Percentiles rank a stretch among this genome's conserved stretches.
These are phyloP conservation scores for Camellia lanceoleosa DNA, from an alignment of 148 eudicot species.

Conservation along the genomic window DNA sequence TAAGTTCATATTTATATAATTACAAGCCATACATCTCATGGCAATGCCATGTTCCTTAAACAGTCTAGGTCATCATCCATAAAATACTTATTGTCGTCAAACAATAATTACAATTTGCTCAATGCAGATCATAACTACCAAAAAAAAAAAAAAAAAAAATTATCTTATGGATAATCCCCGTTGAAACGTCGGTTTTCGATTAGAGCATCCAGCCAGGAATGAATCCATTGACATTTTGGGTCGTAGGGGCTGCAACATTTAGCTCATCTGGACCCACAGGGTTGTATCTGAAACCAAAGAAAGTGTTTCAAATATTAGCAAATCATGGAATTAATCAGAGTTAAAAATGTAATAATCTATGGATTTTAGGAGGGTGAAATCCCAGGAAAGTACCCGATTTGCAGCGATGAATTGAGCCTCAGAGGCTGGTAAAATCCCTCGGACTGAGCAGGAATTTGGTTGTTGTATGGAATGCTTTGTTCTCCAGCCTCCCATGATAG, in stretches of 20 bases:
- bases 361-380: background rate
- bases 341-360: background rate
- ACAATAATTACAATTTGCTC: background rate
- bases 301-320: background rate
- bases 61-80: too few species aligned
- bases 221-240: conserved; percentile 36
- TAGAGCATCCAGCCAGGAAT: conserved; percentile 56
- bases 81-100: background rate
- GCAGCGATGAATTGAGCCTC: conserved; percentile 31
- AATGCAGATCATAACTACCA: conserved; percentile 4
- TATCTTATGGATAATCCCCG: background rate
- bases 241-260: conserved; percentile 28
- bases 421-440: conserved; percentile 55
- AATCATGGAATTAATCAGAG: background rate
- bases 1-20: too few species aligned
- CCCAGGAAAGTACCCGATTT: conserved; percentile 33
- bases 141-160: background rate
- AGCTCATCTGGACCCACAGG: conserved; percentile 26
- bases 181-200: background rate
- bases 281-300: conserved; percentile 29
- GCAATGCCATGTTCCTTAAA: too few species aligned
- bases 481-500: conserved; percentile 47
- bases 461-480: conserved; percentile 34
- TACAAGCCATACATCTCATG: too few species aligned
- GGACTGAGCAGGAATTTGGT: conserved; percentile 31